phyloP scores from a whole-genome alignment of 192 early-diverging fungal genomes.

The Backusella australiensis region DNA sequence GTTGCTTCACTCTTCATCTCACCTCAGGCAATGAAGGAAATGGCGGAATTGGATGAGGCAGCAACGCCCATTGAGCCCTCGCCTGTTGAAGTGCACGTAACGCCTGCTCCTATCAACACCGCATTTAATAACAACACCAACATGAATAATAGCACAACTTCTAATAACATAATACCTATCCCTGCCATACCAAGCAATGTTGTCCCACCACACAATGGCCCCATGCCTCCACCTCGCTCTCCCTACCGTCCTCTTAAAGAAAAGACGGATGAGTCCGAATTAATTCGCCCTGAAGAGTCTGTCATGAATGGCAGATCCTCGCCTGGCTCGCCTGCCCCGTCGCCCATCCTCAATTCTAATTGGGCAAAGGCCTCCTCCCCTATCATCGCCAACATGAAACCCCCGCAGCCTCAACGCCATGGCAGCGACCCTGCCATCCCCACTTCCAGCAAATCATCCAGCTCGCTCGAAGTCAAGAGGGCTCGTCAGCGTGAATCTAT shows the following conservation, averaged over 20 bases:
- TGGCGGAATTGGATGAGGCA: neutral
- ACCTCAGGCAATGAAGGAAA: slow-evolving; percentile 17
- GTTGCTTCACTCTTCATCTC: slow-evolving; percentile 14
- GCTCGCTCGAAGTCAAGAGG: neutral
- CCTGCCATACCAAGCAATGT: slow-evolving; percentile 5
- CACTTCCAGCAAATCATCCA: neutral
- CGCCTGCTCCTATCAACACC: neutral
- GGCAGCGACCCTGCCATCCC: neutral
- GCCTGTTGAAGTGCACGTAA: neutral
- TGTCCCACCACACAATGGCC: neutral
- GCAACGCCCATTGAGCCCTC: neutral
- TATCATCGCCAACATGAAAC: neutral
- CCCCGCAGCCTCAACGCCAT: neutral
- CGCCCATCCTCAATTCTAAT: neutral
- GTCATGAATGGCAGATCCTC: neutral
- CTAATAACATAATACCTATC: neutral
- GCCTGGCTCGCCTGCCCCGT: neutral
- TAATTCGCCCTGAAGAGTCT: slow-evolving; percentile 9
- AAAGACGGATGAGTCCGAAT: neutral
- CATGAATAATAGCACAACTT: neutral
- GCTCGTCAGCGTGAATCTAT: slow-evolving; percentile 15
- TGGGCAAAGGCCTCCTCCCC: neutral
- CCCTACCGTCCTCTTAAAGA: slow-evolving; percentile 27
- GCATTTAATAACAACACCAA: neutral
- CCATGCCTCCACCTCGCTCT: slow-evolving; percentile 26